These are phyloP conservation scores for Paecilomyces formosus DNA, from an alignment of 2,329 filamentous ascomycete genomes.

Conservation along the genomic window DNA sequence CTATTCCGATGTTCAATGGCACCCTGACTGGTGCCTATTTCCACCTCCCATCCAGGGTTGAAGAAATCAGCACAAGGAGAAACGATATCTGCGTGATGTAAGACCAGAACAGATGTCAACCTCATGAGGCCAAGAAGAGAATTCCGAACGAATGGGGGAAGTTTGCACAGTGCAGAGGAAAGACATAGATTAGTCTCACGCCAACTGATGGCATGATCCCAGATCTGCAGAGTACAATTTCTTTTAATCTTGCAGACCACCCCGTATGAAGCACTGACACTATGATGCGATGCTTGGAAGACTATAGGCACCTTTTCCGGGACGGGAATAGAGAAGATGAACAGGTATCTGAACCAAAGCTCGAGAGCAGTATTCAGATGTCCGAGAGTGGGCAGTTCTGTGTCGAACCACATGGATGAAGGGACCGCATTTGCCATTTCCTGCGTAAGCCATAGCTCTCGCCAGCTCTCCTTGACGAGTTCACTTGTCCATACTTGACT, in stretches of 20 bases:
- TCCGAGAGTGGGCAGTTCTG: constrained; percentile 30
- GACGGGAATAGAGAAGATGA: constrained; percentile 52
- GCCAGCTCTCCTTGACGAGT: constrained; percentile 38
- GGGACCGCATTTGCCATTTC: constrained; percentile 34
- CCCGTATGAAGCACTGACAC: constrained; percentile 53
- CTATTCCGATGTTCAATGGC: constrained; percentile 49
- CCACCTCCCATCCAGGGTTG: constrained; percentile 57
- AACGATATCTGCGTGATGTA: constrained; percentile 53
- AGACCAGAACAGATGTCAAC: constrained; percentile 39
- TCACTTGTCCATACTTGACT: constrained; percentile 42
- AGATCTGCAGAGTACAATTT: constrained; percentile 54
- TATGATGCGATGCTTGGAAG: constrained; percentile 58
- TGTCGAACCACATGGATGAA: constrained; percentile 29
- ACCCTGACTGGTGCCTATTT: constrained; percentile 53
- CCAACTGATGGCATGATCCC: constrained; percentile 59
- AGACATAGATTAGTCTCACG: constrained; percentile 48
- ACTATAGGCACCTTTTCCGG: constrained; percentile 51
- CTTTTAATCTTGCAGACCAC: constrained; percentile 56
- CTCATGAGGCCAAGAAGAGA: constrained; percentile 42
- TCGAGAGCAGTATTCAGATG: constrained; percentile 31
- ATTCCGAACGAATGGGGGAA: constrained; percentile 44
- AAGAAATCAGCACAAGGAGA: constrained; percentile 55
- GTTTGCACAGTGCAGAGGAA: constrained; percentile 42
- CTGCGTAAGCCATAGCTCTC: constrained; percentile 40
- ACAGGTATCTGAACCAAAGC: constrained; percentile 38